phyloP scores from a whole-genome alignment of 1,139 yeast species.

The Lodderomyces pseudojiufengensis region DNA sequence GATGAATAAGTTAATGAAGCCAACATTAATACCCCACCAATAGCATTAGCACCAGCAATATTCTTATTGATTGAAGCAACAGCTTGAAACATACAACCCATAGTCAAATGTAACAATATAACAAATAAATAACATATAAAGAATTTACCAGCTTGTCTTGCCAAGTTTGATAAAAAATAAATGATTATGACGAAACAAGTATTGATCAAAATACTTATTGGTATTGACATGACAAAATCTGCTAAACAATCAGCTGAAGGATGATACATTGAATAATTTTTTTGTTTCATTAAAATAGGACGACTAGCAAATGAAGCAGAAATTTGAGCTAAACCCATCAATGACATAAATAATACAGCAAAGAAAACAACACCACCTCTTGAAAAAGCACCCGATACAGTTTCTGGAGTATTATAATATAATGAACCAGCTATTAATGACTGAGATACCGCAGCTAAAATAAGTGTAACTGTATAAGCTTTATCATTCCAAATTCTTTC shows the following conservation, averaged over 20 bases:
- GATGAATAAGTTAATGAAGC: slow-evolving; percentile 51
- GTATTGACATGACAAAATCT: slow-evolving; percentile 42
- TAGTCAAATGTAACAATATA: slow-evolving; percentile 22
- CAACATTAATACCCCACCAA: slow-evolving; percentile 48
- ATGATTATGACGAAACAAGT: slow-evolving; percentile 41
- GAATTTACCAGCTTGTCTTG: slow-evolving; percentile 51
- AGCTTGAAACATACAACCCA: slow-evolving; percentile 46
- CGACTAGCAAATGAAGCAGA: slow-evolving; percentile 46
- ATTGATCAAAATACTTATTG: slow-evolving; percentile 45
- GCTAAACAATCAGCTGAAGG: slow-evolving; percentile 59
- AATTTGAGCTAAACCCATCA: slow-evolving; percentile 55
- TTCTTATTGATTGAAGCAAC: slow-evolving; percentile 46
- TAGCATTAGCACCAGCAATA: slow-evolving; percentile 49
- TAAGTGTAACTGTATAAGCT: slow-evolving; percentile 44
- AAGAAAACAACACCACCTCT: slow-evolving; percentile 59
- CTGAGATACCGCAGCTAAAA: slow-evolving; percentile 46
- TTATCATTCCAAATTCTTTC: slow-evolving; percentile 51
- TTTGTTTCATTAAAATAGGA: slow-evolving; percentile 54
- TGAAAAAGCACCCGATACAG: slow-evolving; percentile 49
- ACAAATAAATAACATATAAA: slow-evolving; percentile 49
- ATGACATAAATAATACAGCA: slow-evolving; percentile 48
- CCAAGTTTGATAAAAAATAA: slow-evolving; percentile 51
- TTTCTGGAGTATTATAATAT: slow-evolving; percentile 41
- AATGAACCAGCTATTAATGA: slow-evolving; percentile 53
- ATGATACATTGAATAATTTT: slow-evolving; percentile 52